Conservation (phyloP, 2,329 filamentous ascomycete genomes). For the Polychaeton citri region DNA sequence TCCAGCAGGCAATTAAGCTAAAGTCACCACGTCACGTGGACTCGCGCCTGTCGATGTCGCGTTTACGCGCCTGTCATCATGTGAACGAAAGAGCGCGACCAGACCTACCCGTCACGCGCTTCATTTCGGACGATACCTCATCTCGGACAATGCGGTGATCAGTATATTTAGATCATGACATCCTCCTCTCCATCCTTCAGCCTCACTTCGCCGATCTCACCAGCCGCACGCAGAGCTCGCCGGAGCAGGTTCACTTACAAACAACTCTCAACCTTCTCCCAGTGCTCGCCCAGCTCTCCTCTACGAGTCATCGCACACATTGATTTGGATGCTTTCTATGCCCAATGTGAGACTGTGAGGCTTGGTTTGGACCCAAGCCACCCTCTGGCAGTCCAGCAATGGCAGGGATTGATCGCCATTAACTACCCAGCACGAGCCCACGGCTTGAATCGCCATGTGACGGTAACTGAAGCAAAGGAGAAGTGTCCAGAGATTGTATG, state of each 20-base stretch:
- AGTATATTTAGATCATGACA: no score
- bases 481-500: constrained; percentile 71
- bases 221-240: constrained; percentile 4
- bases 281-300: constrained; percentile 58
- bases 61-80: no score
- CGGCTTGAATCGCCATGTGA: constrained; percentile 69
- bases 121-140: neutral
- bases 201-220: neutral
- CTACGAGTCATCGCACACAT: constrained; percentile 81
- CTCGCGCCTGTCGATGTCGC: no score
- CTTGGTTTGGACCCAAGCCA: constrained; percentile 59
- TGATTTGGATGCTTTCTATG: constrained; percentile 93
- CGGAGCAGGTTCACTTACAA: constrained; percentile 73
- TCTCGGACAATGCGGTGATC: no score
- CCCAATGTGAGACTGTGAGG: constrained; percentile 85
- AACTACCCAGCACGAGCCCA: constrained; percentile 83
- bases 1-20: no score
- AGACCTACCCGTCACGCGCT: constrained; percentile 4
- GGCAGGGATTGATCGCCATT: constrained; percentile 86
- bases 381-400: constrained; percentile 89
- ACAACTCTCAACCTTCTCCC: constrained; percentile 62
- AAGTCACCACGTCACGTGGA: no score
- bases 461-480: constrained; percentile 68
- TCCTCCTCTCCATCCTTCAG: neutral
- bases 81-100: no score